These are phyloP conservation scores for Allium cepa DNA, from an alignment of 106 monocot genomes.

Conservation along the genomic window DNA sequence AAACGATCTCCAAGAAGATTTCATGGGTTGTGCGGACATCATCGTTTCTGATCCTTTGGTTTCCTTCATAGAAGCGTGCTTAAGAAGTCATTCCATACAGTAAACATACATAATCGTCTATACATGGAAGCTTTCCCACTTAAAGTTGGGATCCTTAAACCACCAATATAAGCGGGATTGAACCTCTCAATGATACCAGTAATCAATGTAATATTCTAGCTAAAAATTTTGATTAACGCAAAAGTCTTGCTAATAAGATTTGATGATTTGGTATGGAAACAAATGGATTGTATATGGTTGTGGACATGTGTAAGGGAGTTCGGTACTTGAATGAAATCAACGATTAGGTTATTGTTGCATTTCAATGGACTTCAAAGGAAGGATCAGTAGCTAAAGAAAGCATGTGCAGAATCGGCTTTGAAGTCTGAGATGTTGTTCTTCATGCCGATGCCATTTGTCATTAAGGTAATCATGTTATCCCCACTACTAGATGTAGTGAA, in stretches of 20 bases:
- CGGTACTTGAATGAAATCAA: too few species aligned
- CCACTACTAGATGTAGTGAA: too few species aligned
- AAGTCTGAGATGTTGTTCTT: too few species aligned
- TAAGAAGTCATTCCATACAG: slow-evolving; percentile 18
- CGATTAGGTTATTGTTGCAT: too few species aligned
- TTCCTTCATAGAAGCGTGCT: slow-evolving; percentile 21
- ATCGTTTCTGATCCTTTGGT: slow-evolving; percentile 15
- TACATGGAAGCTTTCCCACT: slow-evolving; percentile 28
- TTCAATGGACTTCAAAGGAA: too few species aligned
- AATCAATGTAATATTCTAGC: slow-evolving; percentile 22
- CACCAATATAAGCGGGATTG: slow-evolving; percentile 27
- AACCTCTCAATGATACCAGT: slow-evolving; percentile 35
- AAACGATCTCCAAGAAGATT: slow-evolving; percentile 22
- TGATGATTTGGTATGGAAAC: slow-evolving; percentile 48
- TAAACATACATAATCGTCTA: slow-evolving; percentile 23
- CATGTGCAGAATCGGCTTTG: too few species aligned
- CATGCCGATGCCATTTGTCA: too few species aligned
- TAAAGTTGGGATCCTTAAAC: slow-evolving; percentile 27
- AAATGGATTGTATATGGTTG: slow-evolving; percentile 33
- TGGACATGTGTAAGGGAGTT: slow-evolving; percentile 41
- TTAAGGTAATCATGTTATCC: too few species aligned
- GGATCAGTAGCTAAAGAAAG: too few species aligned
- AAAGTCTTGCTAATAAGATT: slow-evolving; percentile 39
- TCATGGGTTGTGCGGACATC: slow-evolving; percentile 26
- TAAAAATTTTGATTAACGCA: slow-evolving; percentile 35